Conservation (phyloP, 176 grass and related monocot genomes). For the Oryza nivara region DNA sequence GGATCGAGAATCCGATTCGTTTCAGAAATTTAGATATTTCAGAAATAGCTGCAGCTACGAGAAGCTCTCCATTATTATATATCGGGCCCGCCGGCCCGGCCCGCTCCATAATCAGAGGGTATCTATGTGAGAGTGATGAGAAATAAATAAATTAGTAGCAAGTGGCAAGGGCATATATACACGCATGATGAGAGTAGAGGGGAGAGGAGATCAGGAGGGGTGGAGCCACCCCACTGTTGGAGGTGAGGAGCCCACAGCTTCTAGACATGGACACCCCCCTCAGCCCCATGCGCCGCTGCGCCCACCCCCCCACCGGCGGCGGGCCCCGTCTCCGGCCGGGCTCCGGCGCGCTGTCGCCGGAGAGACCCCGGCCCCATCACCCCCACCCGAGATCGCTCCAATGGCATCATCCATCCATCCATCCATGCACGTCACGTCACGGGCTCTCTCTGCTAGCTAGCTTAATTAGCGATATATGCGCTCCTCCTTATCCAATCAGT, state of each 20-base stretch:
- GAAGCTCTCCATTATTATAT: too few species aligned
- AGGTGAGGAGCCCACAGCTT: constrained; percentile 8
- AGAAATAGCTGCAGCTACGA: too few species aligned
- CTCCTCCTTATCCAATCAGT: constrained; percentile 17
- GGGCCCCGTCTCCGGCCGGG: constrained; percentile 24
- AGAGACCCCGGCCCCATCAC: constrained; percentile 16
- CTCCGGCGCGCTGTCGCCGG: constrained; percentile 48
- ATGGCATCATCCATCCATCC: constrained; percentile 6
- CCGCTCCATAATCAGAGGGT: too few species aligned
- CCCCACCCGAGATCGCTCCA: constrained; percentile 1
- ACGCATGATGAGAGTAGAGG: neutral
- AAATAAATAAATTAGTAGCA: too few species aligned
- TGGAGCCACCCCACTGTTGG: neutral
- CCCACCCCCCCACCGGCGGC: neutral
- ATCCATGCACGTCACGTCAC: constrained; percentile 35
- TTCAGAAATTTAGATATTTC: too few species aligned
- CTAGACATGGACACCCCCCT: constrained; percentile 44
- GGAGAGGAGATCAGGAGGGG: neutral
- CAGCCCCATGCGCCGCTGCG: constrained; percentile 27
- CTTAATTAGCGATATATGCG: too few species aligned
- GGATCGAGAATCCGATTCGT: too few species aligned
- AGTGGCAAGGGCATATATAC: too few species aligned
- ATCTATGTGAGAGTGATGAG: too few species aligned
- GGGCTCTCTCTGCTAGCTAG: neutral
- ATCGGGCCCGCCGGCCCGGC: too few species aligned